phyloP scores from a whole-genome alignment of 805 yeast genomes.

The Kazachstania africana region DNA sequence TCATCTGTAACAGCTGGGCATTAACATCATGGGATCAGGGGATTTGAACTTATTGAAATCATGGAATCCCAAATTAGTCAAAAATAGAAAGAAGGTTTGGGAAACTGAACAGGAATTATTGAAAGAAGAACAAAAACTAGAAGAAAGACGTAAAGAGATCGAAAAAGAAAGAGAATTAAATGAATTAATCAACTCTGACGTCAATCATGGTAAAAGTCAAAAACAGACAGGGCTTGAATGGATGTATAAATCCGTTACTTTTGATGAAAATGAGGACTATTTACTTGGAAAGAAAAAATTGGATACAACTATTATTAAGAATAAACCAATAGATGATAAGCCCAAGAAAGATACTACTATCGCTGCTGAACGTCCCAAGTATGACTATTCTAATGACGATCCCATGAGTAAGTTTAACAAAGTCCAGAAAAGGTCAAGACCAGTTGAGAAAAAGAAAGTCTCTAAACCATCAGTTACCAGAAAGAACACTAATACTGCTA shows the following conservation, averaged over 20 bases:
- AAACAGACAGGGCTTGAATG: conserved; percentile 47
- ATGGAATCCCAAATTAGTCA: conserved; percentile 87
- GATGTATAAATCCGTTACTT: conserved; percentile 60
- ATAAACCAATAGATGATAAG: not conserved
- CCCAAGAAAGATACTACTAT: conserved; percentile 1
- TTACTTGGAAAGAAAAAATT: conserved; percentile 14
- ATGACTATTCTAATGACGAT: conserved; percentile 15
- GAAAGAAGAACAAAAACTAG: conserved; percentile 53
- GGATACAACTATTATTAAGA: conserved; percentile 6
- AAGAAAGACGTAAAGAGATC: conserved; percentile 53
- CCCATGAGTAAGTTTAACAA: conserved; percentile 18
- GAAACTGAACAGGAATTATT: conserved; percentile 65
- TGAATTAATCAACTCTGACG: conserved; percentile 41
- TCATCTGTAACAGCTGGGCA: too few species aligned
- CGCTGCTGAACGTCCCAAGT: conserved; percentile 2
- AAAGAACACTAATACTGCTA: conserved; percentile 2
- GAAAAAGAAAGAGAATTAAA: conserved; percentile 48
- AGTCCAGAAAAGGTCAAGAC: conserved; percentile 1
- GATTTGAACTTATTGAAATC: conserved; percentile 87
- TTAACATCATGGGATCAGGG: conserved; percentile 56
- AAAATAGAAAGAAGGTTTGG: conserved; percentile 81
- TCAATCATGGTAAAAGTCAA: conserved; percentile 13
- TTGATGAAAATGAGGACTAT: conserved; percentile 7
- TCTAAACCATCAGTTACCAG: too few species aligned
- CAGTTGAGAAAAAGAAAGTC: conserved; percentile 1